Base-by-base conservation (phyloP, 129 eudicot genomes). In the Helianthus annuus region DNA sequence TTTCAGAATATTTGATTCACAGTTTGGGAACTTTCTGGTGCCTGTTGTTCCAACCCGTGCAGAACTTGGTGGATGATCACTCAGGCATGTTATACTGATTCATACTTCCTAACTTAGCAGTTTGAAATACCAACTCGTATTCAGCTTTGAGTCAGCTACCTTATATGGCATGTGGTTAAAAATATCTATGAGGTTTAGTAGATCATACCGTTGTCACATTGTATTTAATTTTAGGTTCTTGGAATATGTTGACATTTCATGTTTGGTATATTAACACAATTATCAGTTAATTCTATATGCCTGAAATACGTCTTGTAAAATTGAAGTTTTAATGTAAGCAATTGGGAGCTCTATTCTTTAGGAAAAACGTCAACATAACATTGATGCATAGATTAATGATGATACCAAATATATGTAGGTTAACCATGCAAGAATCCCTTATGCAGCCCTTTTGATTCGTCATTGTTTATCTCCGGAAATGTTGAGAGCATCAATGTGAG, bases 11-110 rank as follows among this genome's bases (percentile, higher is more conserved):
- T 79, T 92, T 11, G 95, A 89, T 70, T 92, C 98, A 3, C 94
- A 86, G 9, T 92, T 81, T 79, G 91, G 97, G 60, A 92, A 92
- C 77, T 89, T 81, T 82, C 84, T 92, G 29, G 83, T 92, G 29
- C 98, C 95, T 0, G 95, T 80, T 22, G 79, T 89, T 81, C 98
- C 96, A 69, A 79, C 95, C 46, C 88, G 79, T 61, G 80, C 79
- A 32, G 96, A 92, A 51, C 86, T 92, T 55, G 76, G 91, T 81
- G 80, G 90, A 42, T 83, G 72, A 78, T 10, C 8, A 16, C 7
- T 22, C 60, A 62, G 65, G 66, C 64, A 69, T 53, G 59, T 75
- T 58, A 51, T 52, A 38, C 51, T 38, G 8, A 7, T 10, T 40
- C 1, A 0, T 40, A 66, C 24, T 16, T 70, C 14, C 49, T 42